A percentile compares a stretch with the other conserved stretches of the same genome.
Evolutionary conservation across 257 asterid species (phyloP).

Genomic region (Nicotiana otophora): DNA sequence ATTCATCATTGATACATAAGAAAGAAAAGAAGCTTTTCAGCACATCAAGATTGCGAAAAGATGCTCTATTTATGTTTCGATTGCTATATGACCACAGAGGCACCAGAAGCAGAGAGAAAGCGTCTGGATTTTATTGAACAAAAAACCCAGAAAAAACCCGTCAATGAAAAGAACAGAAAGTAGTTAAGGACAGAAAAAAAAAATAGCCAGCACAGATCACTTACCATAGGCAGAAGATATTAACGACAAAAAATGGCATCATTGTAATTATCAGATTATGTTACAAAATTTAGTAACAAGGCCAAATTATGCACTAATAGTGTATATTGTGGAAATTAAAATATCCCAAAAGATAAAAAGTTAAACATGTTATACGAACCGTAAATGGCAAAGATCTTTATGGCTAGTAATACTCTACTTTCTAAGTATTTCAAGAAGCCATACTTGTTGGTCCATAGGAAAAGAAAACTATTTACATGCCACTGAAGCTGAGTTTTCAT

Average conservation of each 20-base stretch:
- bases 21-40: background rate
- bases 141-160: background rate
- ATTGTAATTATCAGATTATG: background rate
- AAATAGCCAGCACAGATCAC: background rate
- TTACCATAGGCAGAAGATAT: background rate
- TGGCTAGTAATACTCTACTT: background rate
- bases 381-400: background rate
- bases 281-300: background rate
- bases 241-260: background rate
- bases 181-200: background rate
- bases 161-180: background rate
- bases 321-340: background rate
- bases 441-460: background rate
- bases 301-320: background rate
- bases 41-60: background rate
- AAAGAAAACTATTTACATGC: background rate
- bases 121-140: background rate
- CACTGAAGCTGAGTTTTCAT: background rate
- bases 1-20: background rate
- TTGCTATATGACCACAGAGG: background rate
- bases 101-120: background rate
- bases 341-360: background rate
- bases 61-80: background rate
- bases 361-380: background rate
- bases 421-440: background rate